Evolutionary conservation across 768 basidiomycete species (phyloP), one percentile per base, ranked within the genome.

Genomic region (Royoungia palumana): DNA sequence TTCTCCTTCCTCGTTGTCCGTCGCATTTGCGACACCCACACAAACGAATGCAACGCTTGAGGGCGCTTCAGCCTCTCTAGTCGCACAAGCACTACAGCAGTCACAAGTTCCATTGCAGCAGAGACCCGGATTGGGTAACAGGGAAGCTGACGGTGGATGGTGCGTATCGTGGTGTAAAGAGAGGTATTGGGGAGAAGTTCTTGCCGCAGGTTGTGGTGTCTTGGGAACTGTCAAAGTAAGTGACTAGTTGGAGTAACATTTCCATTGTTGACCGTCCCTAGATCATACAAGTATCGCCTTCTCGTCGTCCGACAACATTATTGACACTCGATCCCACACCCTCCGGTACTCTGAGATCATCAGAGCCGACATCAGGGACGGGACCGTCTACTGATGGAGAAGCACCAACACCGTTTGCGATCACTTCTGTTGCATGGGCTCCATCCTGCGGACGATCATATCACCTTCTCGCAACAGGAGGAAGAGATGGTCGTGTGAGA

Each of bases 81-180:
- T 87, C 34, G 77, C 83, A 7, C 81, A 83, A 55, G 83, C 83
- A 3, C 66, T 84, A 12, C 81, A 82, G 47, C 83, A 82, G 60
- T 68, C 70, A 34, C 69, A 69, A 28, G 49, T 64, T 35, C 70
- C 59, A 40, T n/a, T 54, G 19, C 68, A 60, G 59, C 51, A 60
- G 54, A 65, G 74, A 47, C 70, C 73, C 14, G 77, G 79, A 1
- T 51, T 72, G 20, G 85, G 81, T 0, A 83, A 80, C 56, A 75
- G 86, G 35, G 89, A 94, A 66, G 91, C 91, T 3, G 85, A 92
- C 46, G 92, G 92, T 4, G 94, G 89, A 1, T 97, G 93, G 93
- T 87, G 85, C 48, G 68, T 99, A 36, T 87, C 87, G 8, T 99
- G 94, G 94, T 97, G 94, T 68, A 91, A 92, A 62, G 96, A 98